Evolutionary conservation across 306 rosid genomes (phyloP).

Genomic region (Malus domestica): ASM211411v1 NC_041793.1:30504001-30504500

Average conservation of each 20-base stretch:
- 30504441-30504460: slow-evolving; percentile 95
- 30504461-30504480: slow-evolving; percentile 91
- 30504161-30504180: slow-evolving; percentile 84
- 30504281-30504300: slow-evolving; percentile 85
- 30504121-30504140: slow-evolving; percentile 73
- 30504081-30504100: slow-evolving; percentile 56
- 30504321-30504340: slow-evolving; percentile 65
- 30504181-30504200: slow-evolving; percentile 87
- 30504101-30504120: slow-evolving; percentile 51
- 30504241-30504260: slow-evolving; percentile 81
- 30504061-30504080: slow-evolving; percentile 78
- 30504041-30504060: slow-evolving; percentile 78
- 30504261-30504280: slow-evolving; percentile 73
- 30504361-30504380: slow-evolving; percentile 97
- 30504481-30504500: slow-evolving; percentile 15
- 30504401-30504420: slow-evolving; percentile 79
- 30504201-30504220: slow-evolving; percentile 64
- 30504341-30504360: slow-evolving; percentile 87
- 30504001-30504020: neutral
- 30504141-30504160: slow-evolving; percentile 67
- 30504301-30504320: slow-evolving; percentile 50
- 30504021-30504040: neutral
- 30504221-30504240: slow-evolving; percentile 81
- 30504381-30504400: slow-evolving; percentile 78
- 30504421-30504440: slow-evolving; percentile 92